Conservation (phyloP, 2,329 filamentous ascomycete species). For the Sclerotinia borealis region DNA sequence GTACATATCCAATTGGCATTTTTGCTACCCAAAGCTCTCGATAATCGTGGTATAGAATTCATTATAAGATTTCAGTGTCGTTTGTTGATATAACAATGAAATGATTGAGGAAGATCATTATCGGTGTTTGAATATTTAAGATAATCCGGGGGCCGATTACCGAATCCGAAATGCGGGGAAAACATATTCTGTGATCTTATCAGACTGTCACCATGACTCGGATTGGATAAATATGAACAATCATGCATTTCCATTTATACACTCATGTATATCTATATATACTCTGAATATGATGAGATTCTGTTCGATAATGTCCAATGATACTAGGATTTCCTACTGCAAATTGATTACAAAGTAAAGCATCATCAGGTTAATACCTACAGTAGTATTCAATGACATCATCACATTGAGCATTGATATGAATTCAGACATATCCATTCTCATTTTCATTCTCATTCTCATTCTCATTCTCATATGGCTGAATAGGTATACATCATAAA, state of each 20-base stretch:
- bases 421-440: background rate
- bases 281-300: no score
- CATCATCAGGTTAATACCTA: background rate
- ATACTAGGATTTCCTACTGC: background rate
- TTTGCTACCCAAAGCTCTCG: slow-evolving; percentile 21
- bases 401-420: background rate
- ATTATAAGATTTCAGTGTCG: slow-evolving; percentile 2
- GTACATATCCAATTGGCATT: slow-evolving; percentile 30
- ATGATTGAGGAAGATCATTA: background rate
- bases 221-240: background rate
- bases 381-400: slow-evolving; percentile 3
- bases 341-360: slow-evolving; percentile 15
- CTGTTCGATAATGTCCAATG: background rate
- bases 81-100: background rate
- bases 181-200: no score
- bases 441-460: no score
- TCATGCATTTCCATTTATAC: no score
- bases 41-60: slow-evolving; percentile 20
- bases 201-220: no score
- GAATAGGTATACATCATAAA: background rate
- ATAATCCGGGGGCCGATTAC: no score
- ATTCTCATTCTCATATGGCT: background rate
- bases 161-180: slow-evolving; percentile 6
- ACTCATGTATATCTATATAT: no score
- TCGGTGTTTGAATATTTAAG: background rate